Evolutionary conservation across 177 flowering plant genomes (phyloP), one percentile per base, ranked within the genome.

Genomic region (Tripterygium wilfordii): DNA sequence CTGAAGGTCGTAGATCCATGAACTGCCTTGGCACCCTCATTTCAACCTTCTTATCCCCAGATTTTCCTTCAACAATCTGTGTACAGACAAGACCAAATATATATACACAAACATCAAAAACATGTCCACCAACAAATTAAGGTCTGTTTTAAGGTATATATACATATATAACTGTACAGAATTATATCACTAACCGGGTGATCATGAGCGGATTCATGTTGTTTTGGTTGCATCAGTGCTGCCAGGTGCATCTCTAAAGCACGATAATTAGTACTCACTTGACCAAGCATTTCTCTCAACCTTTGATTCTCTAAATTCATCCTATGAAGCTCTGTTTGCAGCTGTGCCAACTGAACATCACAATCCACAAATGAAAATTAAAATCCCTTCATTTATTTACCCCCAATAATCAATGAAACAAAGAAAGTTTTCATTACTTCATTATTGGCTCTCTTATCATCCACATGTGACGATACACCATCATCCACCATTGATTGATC

Each of bases 401-500:
- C n/a, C n/a, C n/a, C n/a, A n/a, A n/a, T n/a, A n/a, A n/a, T n/a
- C n/a, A n/a, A n/a, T n/a, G n/a, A n/a, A n/a, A n/a, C n/a, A n/a
- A n/a, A n/a, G n/a, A n/a, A n/a, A n/a, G n/a, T n/a, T n/a, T n/a
- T n/a, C n/a, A n/a, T n/a, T n/a, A 77, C 87, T 76, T 76, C 75
- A 53, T 12, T 58, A 14, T 71, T 76, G 14, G 68, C 50, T 66
- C 66, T 38, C 21, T 71, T 67, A 8, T 71, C 70, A 14, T 67
- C 74, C 16, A 36, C 51, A 17, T 65, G 71, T 0, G 75, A 61
- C 16, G 76, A 65, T 2, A 57, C 21, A 16, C 75, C 73, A 56
- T 80, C 82, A 30, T 78, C 80, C 39, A 71, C 66, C 46, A 69
- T 71, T 12, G 82, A 76, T 42, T 67, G 70, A 66, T 78, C 82